Conservation (phyloP, 805 yeast genomes). For the Yarrowia osloensis region DNA sequence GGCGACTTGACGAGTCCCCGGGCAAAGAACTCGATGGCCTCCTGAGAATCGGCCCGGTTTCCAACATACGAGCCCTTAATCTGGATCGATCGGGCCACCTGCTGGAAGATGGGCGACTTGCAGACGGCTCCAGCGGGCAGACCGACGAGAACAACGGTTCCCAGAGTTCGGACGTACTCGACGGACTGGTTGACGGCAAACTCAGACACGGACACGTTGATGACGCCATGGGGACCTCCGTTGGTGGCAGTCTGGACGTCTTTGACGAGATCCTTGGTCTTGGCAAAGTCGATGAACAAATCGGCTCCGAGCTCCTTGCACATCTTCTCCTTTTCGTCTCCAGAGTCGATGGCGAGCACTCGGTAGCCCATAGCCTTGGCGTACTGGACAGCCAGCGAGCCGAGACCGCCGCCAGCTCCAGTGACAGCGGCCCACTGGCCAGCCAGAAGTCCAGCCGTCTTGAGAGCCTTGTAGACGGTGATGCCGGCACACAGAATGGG, state of each 20-base stretch:
- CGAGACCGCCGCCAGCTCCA: conserved; percentile 82
- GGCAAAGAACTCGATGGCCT: conserved; percentile 57
- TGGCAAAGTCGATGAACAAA: conserved; percentile 57
- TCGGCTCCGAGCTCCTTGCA: conserved; percentile 65
- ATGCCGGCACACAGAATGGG: conserved; percentile 91
- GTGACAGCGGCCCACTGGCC: conserved; percentile 78
- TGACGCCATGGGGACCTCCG: conserved; percentile 71
- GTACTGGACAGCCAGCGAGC: conserved; percentile 71
- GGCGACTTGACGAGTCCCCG: conserved; percentile 57
- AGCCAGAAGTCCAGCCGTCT: conserved; percentile 68
- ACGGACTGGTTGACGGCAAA: conserved; percentile 59
- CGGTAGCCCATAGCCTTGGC: conserved; percentile 77
- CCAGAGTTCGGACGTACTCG: conserved; percentile 50
- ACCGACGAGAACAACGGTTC: conserved; percentile 64
- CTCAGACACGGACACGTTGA: conserved; percentile 63
- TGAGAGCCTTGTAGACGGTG: conserved; percentile 87
- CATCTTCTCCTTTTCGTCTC: conserved; percentile 60
- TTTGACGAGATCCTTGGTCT: conserved; percentile 52
- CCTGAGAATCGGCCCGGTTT: conserved; percentile 61
- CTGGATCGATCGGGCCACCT: conserved; percentile 56
- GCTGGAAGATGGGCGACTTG: conserved; percentile 53
- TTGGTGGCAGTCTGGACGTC: conserved; percentile 50
- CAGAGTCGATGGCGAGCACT: conserved; percentile 71
- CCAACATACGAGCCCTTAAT: conserved; percentile 63
- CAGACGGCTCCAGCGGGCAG: conserved; percentile 63